These are phyloP conservation scores for Plasmodium knowlesi DNA, from an alignment of 169 alveolate genomes.

Conservation along the genomic window DNA sequence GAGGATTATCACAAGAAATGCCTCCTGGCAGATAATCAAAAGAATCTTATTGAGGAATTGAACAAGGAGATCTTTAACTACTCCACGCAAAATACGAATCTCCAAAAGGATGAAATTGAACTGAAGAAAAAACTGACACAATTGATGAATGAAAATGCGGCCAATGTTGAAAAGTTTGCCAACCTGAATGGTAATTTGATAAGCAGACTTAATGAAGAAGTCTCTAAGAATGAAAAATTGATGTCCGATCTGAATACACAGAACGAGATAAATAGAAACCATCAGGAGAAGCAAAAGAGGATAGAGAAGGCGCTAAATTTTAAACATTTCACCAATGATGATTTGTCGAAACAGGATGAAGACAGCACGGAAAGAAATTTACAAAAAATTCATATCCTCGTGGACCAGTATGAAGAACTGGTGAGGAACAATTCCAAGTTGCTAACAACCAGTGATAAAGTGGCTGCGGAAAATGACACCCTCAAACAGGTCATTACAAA, in stretches of 20 bases:
- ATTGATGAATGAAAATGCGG: slow-evolving; percentile 33
- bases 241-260: background rate
- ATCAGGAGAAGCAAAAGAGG: slow-evolving; percentile 21
- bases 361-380: slow-evolving; percentile 9
- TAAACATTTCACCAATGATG: background rate
- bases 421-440: slow-evolving; percentile 29
- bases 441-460: background rate
- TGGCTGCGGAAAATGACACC: slow-evolving; percentile 40
- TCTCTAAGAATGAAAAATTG: slow-evolving; percentile 30
- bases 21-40: slow-evolving; percentile 37
- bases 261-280: slow-evolving; percentile 11
- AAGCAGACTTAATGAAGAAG: slow-evolving; percentile 35
- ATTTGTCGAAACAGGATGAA: background rate
- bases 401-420: slow-evolving; percentile 47
- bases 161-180: slow-evolving; percentile 24
- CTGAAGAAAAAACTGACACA: slow-evolving; percentile 28
- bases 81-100: slow-evolving; percentile 14
- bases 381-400: slow-evolving; percentile 7
- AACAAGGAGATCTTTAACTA: slow-evolving; percentile 30
- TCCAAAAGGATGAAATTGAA: slow-evolving; percentile 30
- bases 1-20: slow-evolving; percentile 39
- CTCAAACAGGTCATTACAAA: slow-evolving; percentile 42
- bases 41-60: slow-evolving; percentile 42
- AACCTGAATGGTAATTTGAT: slow-evolving; percentile 24
- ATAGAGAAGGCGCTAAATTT: slow-evolving; percentile 18